A percentile compares a stretch with the other conserved stretches of the same genome.
Evolutionary conservation across 1,284 basidiomycete species (phyloP).

Genomic region (Hortiboletus rubellus): DNA sequence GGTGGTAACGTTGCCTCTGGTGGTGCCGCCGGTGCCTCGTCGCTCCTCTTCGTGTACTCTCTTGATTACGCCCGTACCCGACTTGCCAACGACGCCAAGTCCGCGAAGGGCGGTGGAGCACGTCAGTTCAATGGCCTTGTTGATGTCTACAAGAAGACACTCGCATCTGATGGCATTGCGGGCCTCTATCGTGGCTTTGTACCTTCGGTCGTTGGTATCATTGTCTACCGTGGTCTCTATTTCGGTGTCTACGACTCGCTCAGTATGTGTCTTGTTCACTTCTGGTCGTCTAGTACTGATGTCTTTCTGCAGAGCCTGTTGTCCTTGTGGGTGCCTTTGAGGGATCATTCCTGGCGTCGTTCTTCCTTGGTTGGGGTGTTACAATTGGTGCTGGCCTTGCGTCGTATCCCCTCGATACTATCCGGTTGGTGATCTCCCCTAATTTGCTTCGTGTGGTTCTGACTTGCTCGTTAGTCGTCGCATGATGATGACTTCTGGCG

Average conservation of each 20-base stretch:
- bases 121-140: constrained; percentile 96
- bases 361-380: constrained; percentile 91
- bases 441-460: constrained; percentile 5
- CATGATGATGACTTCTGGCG: constrained; percentile 95
- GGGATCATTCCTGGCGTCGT: constrained; percentile 90
- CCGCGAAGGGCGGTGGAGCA: constrained; percentile 83
- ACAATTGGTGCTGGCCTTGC: constrained; percentile 95
- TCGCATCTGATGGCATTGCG: constrained; percentile 84
- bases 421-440: constrained; percentile 56
- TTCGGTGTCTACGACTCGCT: constrained; percentile 95
- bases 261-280: constrained; percentile 52
- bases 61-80: constrained; percentile 97
- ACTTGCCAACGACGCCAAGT: constrained; percentile 96
- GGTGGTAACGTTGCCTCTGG: constrained; percentile 93
- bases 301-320: constrained; percentile 70
- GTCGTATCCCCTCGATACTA: constrained; percentile 94
- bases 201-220: constrained; percentile 92
- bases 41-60: constrained; percentile 96
- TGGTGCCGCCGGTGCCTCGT: constrained; percentile 96
- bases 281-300: constrained; percentile 18
- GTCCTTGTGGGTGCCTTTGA: constrained; percentile 86
- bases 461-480: constrained; percentile 64
- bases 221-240: constrained; percentile 96
- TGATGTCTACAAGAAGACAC: constrained; percentile 93
- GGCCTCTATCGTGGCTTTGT: constrained; percentile 96